phyloP scores from a whole-genome alignment of 768 basidiomycete genomes.

The Russula brevipes region DNA sequence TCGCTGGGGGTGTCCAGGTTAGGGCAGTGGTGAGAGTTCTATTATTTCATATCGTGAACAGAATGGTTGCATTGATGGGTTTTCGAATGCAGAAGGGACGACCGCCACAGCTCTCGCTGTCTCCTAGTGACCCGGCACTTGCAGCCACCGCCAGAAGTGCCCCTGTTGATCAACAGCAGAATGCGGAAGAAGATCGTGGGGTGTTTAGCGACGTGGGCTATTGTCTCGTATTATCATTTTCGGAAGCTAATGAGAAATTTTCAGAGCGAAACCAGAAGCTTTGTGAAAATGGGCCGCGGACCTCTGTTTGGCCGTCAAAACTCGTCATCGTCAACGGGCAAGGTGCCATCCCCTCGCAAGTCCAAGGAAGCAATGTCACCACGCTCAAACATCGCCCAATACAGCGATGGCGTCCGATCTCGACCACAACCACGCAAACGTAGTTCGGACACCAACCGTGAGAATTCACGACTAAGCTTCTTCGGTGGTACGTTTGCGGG shows the following conservation, averaged over 20 bases:
- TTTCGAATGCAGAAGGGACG: slow-evolving; percentile 37
- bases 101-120: slow-evolving; percentile 48
- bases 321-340: slow-evolving; percentile 34
- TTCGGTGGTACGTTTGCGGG: slow-evolving; percentile 66
- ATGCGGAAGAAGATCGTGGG: slow-evolving; percentile 49
- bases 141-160: slow-evolving; percentile 37
- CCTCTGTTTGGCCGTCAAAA: slow-evolving; percentile 60
- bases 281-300: slow-evolving; percentile 38
- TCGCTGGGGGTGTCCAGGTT: background rate
- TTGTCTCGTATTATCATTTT: slow-evolving; percentile 4
- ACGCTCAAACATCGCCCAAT: slow-evolving; percentile 5
- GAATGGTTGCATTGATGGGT: background rate
- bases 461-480: slow-evolving; percentile 60
- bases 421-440: slow-evolving; percentile 41
- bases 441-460: slow-evolving; percentile 44
- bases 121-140: slow-evolving; percentile 59
- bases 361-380: slow-evolving; percentile 30
- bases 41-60: background rate
- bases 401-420: background rate
- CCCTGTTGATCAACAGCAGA: slow-evolving; percentile 27
- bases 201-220: slow-evolving; percentile 63
- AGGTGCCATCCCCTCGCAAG: slow-evolving; percentile 29
- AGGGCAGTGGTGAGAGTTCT: background rate
- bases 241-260: background rate
- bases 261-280: slow-evolving; percentile 47